Evolutionary conservation across 176 grass and related monocot genomes (phyloP).

Genomic region (Rhynchospora pubera): DNA sequence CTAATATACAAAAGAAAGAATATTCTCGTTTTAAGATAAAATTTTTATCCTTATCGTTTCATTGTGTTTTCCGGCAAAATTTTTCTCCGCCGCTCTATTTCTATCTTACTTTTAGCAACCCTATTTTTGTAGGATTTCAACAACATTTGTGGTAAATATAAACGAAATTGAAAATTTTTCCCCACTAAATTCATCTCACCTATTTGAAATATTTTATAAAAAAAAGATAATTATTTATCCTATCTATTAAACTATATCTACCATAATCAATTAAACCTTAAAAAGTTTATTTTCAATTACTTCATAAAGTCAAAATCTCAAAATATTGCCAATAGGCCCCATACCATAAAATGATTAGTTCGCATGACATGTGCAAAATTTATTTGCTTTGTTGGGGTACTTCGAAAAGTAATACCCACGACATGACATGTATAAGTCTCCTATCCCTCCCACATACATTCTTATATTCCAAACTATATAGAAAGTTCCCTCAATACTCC

Average conservation of each 20-base stretch:
- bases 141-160: not conserved
- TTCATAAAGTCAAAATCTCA: too few relatives aligned
- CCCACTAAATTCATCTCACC: not conserved
- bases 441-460: conserved; percentile 4
- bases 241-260: not conserved
- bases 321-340: too few relatives aligned
- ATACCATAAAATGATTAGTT: too few relatives aligned
- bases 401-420: not conserved
- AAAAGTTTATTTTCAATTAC: not conserved
- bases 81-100: not conserved
- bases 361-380: not conserved
- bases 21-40: not conserved
- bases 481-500: not conserved
- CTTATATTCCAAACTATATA: conserved; percentile 7
- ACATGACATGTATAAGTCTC: conserved; percentile 16
- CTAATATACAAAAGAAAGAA: not conserved
- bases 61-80: not conserved
- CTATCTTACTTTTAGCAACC: not conserved
- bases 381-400: not conserved
- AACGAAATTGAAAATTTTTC: not conserved
- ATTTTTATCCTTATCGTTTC: not conserved
- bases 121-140: not conserved
- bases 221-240: not conserved
- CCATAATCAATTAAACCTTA: not conserved
- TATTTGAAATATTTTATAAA: not conserved